Evolutionary conservation across 495 filamentous ascomycete species (phyloP), one percentile per base, ranked within the genome.

Genomic region (Penicillium cinerascens): DNA sequence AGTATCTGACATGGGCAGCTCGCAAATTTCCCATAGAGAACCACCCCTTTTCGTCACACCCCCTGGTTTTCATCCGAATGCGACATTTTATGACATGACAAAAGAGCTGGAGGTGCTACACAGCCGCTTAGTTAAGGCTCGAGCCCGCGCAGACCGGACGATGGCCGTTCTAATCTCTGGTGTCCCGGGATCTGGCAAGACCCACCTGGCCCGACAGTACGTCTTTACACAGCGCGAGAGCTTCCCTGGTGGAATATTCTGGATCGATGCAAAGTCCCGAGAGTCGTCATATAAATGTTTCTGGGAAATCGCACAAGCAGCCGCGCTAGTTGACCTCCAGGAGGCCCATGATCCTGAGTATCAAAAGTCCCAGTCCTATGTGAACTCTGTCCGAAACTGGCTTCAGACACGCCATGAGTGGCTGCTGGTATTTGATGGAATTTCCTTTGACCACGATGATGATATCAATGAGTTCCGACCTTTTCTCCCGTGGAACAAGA

Each of bases 131-230:
- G 84, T 78, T 55, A 84, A 87, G 51, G 71, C 75, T 11, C 84
- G 82, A 55, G 78, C 77, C 56, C 74, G 87, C 18, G 73, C 73
- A 15, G 74, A 84, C 51, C 81, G 85, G 7, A 83, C 85, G 2
- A 83, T 81, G 42, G 85, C 82, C 13, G 86, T 91, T 5, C 70
- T 91, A 7, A 80, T 93, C 33, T 81, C 82, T 54, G 85, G 85
- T 41, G 80, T 88, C 26, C 83, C 88, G n/a, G 89, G 89, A 13
- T 82, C 82, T 1, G 89, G 89, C 18, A 93, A 93, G 67, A 87
- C 87, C 0, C 88, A 92, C 63, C 71, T 92, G n/a, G 87, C 87
- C 29, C 78, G 89, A 6, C 79, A 93, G 66, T 93, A 92, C 58
- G 86, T 91, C 44, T 89, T 87, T 47, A 70, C 76, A 21, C 81